Evolutionary conservation across 257 asterid species (phyloP), one percentile per base, ranked within the genome.

Genomic region (Salvia splendens): DNA sequence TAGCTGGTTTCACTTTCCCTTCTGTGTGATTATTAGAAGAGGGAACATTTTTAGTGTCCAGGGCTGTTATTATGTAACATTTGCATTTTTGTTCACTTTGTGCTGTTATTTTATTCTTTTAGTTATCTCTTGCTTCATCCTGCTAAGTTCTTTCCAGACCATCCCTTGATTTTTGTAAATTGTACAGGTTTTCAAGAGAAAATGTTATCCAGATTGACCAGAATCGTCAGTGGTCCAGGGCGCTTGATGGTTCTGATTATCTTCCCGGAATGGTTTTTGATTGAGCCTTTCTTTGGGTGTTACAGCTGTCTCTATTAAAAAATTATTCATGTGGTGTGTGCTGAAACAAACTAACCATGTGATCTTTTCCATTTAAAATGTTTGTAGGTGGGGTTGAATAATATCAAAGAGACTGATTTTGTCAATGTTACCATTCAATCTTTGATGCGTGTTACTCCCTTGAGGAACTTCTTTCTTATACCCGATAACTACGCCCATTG

Each of bases 191-290:
- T 81, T 32, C 87, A 50, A 83, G 81, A 78, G 92, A 83, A 51
- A 95, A 91, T 79, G 96, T 94, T 74, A 68, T 67, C 46, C 87
- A 81, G 72, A 85, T 94, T 52, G 97, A 94, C 77, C 84, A 68
- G 77, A 88, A 80, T 51, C 81, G 92, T 63, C 97, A 85, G 55
- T 94, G 97, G 99, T 94, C 97, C 50, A 88, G 99, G 83, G 91
- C 99, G 48, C 97, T 91, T 59, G 99, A 94, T 84, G 99, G 96
- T 45, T 91, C 99, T 62, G 96, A 94, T 83, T 94, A 94, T 84
- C 97, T 94, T 73, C 99, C 96, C 56, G 99, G 99, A 81, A 94
- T 92, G 93, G 99, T 94, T 81, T 47, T 56, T 64, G 20, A 11
- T 54, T 75, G 56, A 46, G 20, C 59, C 17, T 7, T 70, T 68